Evolutionary conservation across 306 rosid species (phyloP).

Genomic region (Dalbergia cultrata): DNA sequence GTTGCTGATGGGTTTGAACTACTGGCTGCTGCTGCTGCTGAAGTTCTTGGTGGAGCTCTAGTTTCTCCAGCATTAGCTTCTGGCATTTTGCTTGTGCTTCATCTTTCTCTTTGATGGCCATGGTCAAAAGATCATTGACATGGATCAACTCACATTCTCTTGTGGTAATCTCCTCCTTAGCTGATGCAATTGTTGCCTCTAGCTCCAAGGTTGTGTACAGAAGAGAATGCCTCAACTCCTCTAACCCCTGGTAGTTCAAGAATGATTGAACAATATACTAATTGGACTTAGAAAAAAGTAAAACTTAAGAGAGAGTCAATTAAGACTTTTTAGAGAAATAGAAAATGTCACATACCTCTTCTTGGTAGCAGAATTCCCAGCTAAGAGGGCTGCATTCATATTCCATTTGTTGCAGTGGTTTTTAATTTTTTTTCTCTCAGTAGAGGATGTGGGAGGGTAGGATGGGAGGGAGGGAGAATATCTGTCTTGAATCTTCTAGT

Average conservation of each 20-base stretch:
- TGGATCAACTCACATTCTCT: slow-evolving; percentile 70
- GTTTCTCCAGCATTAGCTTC: slow-evolving; percentile 65
- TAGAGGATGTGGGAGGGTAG: not conserved
- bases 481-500: slow-evolving; percentile 47
- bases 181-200: slow-evolving; percentile 73
- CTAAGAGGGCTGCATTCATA: slow-evolving; percentile 65
- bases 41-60: slow-evolving; percentile 54
- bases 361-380: slow-evolving; percentile 73
- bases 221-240: slow-evolving; percentile 72
- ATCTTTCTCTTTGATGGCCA: slow-evolving; percentile 73
- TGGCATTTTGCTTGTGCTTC: slow-evolving; percentile 70
- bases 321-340: slow-evolving; percentile 8
- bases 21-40: slow-evolving; percentile 39
- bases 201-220: slow-evolving; percentile 72
- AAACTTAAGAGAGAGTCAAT: not conserved
- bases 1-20: not conserved
- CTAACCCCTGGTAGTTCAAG: slow-evolving; percentile 65
- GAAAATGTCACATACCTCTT: slow-evolving; percentile 56
- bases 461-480: slow-evolving; percentile 31
- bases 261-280: slow-evolving; percentile 11
- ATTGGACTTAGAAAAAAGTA: not conserved
- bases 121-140: slow-evolving; percentile 60
- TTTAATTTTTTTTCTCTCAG: not conserved
- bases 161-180: slow-evolving; percentile 70
- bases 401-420: slow-evolving; percentile 61